Evolutionary conservation across 2,329 filamentous ascomycete genomes (phyloP).

Genomic region (Teratosphaeria pseudoeucalypti): DNA sequence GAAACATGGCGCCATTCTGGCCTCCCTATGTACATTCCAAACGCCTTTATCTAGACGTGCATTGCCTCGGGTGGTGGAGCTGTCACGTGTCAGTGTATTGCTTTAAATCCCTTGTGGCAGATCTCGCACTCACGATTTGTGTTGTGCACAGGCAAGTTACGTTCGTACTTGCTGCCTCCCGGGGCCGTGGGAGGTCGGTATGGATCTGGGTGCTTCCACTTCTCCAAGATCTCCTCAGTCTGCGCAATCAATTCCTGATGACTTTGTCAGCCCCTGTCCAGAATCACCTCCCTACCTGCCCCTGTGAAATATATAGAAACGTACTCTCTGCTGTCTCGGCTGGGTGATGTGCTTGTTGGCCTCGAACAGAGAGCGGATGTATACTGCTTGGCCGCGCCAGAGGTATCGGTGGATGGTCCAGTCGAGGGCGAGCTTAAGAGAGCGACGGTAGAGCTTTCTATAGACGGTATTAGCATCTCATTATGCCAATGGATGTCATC

Average conservation of each 20-base stretch:
- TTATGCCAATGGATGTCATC: conserved; percentile 1
- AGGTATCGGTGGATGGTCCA: conserved; percentile 89
- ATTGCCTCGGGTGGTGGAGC: conserved; percentile 38
- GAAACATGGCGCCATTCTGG: not conserved
- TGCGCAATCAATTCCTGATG: conserved; percentile 71
- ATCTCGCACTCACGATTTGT: conserved; percentile 58
- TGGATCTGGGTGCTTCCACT: conserved; percentile 97
- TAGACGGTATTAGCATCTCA: conserved; percentile 10
- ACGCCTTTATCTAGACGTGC: conserved; percentile 27
- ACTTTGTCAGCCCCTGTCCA: conserved; percentile 3
- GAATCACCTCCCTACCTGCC: not conserved
- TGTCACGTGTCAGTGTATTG: conserved; percentile 15
- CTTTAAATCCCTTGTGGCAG: not conserved
- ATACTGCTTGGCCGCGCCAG: conserved; percentile 92
- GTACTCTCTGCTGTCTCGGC: conserved; percentile 74
- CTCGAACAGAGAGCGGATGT: conserved; percentile 91
- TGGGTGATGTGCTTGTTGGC: conserved; percentile 79
- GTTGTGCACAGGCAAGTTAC: conserved; percentile 73
- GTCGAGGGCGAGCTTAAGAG: conserved; percentile 84
- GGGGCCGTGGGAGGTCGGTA: conserved; percentile 83
- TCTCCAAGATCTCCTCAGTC: conserved; percentile 76
- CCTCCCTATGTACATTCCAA: conserved; percentile 14
- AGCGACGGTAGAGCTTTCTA: conserved; percentile 75
- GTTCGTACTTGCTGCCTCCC: conserved; percentile 93
- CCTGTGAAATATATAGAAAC: conserved; percentile 12